Percentiles rank a stretch among this genome's conserved stretches.
These are phyloP conservation scores for Melaleuca quinquenervia DNA, from an alignment of 345 rosid genomes.

Conservation along the genomic window DNA sequence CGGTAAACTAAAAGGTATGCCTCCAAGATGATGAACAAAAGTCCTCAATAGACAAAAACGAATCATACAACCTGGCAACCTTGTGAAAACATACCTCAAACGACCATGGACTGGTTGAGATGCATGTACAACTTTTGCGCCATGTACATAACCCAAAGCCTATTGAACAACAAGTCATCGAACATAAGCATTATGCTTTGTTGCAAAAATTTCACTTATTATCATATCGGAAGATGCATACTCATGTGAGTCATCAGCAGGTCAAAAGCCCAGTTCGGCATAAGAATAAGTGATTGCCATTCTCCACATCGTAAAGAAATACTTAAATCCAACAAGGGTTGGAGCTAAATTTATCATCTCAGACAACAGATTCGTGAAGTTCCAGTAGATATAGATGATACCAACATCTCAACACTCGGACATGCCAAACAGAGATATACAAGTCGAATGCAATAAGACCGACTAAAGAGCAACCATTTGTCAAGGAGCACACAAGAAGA, in stretches of 20 bases:
- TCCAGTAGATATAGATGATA: neutral
- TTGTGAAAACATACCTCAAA: slow-evolving; percentile 48
- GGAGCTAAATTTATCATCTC: neutral
- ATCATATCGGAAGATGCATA: neutral
- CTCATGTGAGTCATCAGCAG: neutral
- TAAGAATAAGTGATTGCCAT: neutral
- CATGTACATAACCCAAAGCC: slow-evolving; percentile 93
- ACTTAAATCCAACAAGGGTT: neutral
- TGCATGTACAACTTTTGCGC: slow-evolving; percentile 81
- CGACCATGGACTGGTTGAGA: slow-evolving; percentile 94
- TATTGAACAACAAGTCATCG: slow-evolving; percentile 16
- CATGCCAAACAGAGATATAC: neutral
- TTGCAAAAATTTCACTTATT: neutral
- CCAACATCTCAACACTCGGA: neutral
- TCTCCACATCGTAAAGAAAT: neutral
- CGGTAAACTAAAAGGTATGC: neutral
- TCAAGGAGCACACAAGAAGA: neutral
- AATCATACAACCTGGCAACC: neutral
- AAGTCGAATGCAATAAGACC: neutral
- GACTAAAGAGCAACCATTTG: neutral
- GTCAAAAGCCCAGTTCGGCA: neutral
- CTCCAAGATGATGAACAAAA: neutral
- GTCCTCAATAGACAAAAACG: neutral
- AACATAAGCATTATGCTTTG: neutral
- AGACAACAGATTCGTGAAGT: neutral